Conservation (phyloP, 225 moss, liverwort and hornwort genomes). For the Sphagnum tenellum region DNA sequence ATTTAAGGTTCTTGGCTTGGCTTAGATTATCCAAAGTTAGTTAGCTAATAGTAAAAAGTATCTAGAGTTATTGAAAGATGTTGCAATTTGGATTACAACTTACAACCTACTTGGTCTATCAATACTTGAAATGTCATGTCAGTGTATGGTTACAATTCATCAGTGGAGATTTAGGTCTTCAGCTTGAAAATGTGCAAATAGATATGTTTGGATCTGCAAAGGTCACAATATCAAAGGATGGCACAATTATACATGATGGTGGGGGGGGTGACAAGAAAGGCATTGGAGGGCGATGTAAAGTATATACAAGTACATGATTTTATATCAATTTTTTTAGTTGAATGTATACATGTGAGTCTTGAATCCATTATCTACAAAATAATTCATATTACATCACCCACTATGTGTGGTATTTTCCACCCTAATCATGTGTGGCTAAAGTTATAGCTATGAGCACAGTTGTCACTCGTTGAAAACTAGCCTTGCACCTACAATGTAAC, state of each 20-base stretch:
- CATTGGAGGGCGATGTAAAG: constrained; percentile 77
- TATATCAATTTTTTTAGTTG: too few species aligned
- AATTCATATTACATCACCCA: too few species aligned
- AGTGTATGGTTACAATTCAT: constrained; percentile 43
- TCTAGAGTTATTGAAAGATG: too few species aligned
- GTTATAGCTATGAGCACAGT: too few species aligned
- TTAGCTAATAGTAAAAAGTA: too few species aligned
- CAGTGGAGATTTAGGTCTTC: constrained; percentile 79
- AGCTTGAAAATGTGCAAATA: constrained; percentile 58
- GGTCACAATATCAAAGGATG: constrained; percentile 90
- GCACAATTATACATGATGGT: constrained; percentile 87
- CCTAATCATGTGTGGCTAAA: too few species aligned
- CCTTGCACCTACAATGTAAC: background rate
- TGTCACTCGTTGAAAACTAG: too few species aligned
- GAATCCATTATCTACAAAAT: background rate
- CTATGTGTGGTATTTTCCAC: too few species aligned
- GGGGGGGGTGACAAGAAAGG: constrained; percentile 64
- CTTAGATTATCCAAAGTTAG: too few species aligned
- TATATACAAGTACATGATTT: constrained; percentile 27
- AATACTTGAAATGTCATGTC: background rate
- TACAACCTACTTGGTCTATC: too few species aligned
- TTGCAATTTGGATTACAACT: too few species aligned
- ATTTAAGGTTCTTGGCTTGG: too few species aligned
- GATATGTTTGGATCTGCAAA: constrained; percentile 84
- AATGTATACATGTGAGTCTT: background rate